phyloP scores from a whole-genome alignment of 169 alveolate species.

The Plasmodium blacklocki region DNA sequence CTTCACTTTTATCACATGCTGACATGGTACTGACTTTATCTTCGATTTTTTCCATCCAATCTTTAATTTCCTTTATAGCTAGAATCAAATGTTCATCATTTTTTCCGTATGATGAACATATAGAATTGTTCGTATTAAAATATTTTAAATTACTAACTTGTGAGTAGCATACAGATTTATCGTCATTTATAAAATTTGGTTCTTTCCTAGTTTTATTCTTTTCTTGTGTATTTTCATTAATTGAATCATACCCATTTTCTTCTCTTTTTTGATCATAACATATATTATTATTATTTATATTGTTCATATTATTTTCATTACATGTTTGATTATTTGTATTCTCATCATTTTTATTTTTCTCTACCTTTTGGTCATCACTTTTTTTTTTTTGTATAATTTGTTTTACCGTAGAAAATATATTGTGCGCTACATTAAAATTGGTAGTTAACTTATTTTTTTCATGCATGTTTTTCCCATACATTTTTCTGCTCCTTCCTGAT shows the following conservation, averaged over 20 bases:
- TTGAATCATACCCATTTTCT: neutral
- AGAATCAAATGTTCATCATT: constrained; percentile 39
- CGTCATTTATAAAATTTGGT: constrained; percentile 4
- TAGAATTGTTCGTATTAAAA: constrained; percentile 28
- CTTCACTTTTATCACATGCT: constrained; percentile 29
- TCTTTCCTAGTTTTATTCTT: too few species aligned
- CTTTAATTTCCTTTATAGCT: constrained; percentile 60
- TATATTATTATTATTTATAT: neutral
- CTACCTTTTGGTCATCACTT: neutral
- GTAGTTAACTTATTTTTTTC: constrained; percentile 21
- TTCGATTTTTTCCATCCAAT: constrained; percentile 73
- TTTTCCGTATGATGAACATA: constrained; percentile 37
- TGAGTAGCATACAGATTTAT: constrained; percentile 18
- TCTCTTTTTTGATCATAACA: neutral
- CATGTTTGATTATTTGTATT: neutral
- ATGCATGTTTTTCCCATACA: neutral
- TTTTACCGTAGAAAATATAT: constrained; percentile 37
- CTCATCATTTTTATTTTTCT: neutral
- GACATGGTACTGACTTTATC: constrained; percentile 65
- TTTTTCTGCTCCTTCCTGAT: constrained; percentile 12
- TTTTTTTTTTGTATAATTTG: constrained; percentile 16
- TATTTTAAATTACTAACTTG: constrained; percentile 33
- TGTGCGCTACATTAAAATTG: constrained; percentile 22
- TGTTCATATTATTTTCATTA: neutral
- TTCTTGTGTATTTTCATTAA: neutral